Evolutionary conservation across 73 alveolate genomes (phyloP).

Genomic region (Uronychia binucleata): DNA sequence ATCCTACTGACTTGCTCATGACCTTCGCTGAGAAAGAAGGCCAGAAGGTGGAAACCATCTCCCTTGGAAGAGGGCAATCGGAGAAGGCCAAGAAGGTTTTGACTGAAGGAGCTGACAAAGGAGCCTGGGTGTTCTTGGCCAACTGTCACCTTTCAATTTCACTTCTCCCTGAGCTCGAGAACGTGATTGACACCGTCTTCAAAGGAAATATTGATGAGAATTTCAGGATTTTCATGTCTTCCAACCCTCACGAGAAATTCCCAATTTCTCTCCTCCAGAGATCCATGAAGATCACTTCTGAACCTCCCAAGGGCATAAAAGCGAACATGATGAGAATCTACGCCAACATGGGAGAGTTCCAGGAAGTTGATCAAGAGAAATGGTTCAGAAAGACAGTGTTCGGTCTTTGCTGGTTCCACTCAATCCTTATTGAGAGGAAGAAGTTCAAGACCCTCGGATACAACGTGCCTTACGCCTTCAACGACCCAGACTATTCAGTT

Average conservation of each 20-base stretch:
- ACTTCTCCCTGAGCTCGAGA: constrained; percentile 90
- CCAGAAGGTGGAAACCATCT: constrained; percentile 67
- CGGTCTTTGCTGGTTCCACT: constrained; percentile 97
- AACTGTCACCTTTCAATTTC: constrained; percentile 94
- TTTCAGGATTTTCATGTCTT: constrained; percentile 98
- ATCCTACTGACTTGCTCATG: constrained; percentile 92
- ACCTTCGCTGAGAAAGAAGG: constrained; percentile 64
- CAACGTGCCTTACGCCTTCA: constrained; percentile 99
- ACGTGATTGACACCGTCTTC: constrained; percentile 86
- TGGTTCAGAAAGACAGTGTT: constrained; percentile 71
- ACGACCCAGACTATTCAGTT: constrained; percentile 99
- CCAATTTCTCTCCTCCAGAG: constrained; percentile 98
- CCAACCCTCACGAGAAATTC: constrained; percentile 99
- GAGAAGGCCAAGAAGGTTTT: constrained; percentile 85
- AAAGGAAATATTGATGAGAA: constrained; percentile 91
- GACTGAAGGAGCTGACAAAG: constrained; percentile 89
- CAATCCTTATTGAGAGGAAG: constrained; percentile 96
- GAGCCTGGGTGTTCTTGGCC: constrained; percentile 97
- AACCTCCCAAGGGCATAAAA: constrained; percentile 99
- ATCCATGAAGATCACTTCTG: constrained; percentile 99
- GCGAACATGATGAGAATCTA: constrained; percentile 98
- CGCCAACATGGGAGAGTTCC: constrained; percentile 92
- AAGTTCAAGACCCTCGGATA: constrained; percentile 99
- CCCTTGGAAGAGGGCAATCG: constrained; percentile 90
- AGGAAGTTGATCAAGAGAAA: constrained; percentile 54